A percentile compares a stretch with the other conserved stretches of the same genome.
phyloP scores from a whole-genome alignment of 306 rosid species.

The Herpetospermum pedunculosum region DNA sequence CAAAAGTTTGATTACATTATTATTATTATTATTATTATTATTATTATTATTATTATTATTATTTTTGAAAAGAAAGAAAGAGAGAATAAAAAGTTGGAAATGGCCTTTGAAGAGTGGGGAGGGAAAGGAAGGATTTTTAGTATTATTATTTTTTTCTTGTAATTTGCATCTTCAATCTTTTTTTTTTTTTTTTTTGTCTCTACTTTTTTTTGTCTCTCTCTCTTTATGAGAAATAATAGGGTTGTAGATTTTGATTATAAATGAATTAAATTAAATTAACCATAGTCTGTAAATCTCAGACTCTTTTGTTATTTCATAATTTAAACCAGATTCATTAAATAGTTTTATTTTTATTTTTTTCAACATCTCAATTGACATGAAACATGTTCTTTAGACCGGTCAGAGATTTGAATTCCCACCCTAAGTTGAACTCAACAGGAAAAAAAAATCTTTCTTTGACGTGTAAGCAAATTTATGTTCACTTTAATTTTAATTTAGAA shows the following conservation, averaged over 20 bases:
- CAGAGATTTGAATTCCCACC: too few relatives aligned
- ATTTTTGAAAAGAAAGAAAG: neutral
- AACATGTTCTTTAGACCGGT: too few relatives aligned
- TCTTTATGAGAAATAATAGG: neutral
- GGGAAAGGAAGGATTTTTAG: neutral
- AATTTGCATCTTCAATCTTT: neutral
- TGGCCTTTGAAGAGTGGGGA: neutral
- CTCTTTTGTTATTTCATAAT: neutral
- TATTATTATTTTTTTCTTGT: neutral
- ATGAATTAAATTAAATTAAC: neutral
- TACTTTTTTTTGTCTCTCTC: neutral
- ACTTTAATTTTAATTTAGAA: too few relatives aligned
- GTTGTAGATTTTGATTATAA: neutral
- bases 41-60: too few relatives aligned
- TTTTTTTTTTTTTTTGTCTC: neutral
- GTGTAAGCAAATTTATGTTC: too few relatives aligned
- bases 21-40: too few relatives aligned
- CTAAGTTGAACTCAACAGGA: too few relatives aligned
- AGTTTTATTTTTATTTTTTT: too few relatives aligned
- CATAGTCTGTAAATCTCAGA: neutral
- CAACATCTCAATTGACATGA: too few relatives aligned
- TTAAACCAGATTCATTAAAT: neutral
- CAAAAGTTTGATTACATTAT: conserved; percentile 17
- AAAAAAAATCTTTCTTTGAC: too few relatives aligned
- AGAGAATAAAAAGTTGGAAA: neutral